Evolutionary conservation across 768 basidiomycete species (phyloP), one percentile per base, ranked within the genome.

Genomic region (Tylopilus vinaceipallidus): DNA sequence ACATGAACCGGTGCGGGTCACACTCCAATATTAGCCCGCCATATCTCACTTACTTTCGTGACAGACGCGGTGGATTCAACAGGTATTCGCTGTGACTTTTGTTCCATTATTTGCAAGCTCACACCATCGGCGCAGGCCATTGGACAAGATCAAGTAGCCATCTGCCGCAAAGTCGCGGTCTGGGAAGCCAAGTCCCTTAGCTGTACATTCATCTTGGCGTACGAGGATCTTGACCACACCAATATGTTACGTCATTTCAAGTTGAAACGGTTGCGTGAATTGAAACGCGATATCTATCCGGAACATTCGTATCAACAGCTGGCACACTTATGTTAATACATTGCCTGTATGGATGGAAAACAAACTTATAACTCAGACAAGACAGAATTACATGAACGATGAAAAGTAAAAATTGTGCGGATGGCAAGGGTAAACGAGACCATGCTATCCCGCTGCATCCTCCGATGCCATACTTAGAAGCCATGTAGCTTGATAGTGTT

Each of bases 111-210:
- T 32, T 23, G 44, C 34, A 24, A 33, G 29, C 61, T 66, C 49
- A 62, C 57, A 58, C 27, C 12, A 19, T 39, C 10, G 60, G 56
- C 55, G 43, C 68, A 91, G 93, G 59, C 94, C 95, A 16, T 71
- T 98, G 53, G 95, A 97, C 72, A 95, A 95, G 74, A 93, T 97
- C 77, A 95, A 95, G 72, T 95, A 77, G 50, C 35, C 20, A 8
- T 38, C 23, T 23, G 14, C 38, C 9, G 19, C 24, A 39, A 20
- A 32, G 20, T 23, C 2, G 12, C 39, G 22, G 22, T 33, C 26
- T 43, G 30, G 37, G 55, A 57, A 54, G 64, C 54, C 46, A 38
- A 49, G 52, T 40, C 30, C 46, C 53, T 49, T 43, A 27, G 45
- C 36, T 46, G 12, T 39, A 44, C 13, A 6, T 52, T 65, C 35